Conservation (phyloP, 2,329 filamentous ascomycete genomes). For the Pseudocercospora musae region DNA sequence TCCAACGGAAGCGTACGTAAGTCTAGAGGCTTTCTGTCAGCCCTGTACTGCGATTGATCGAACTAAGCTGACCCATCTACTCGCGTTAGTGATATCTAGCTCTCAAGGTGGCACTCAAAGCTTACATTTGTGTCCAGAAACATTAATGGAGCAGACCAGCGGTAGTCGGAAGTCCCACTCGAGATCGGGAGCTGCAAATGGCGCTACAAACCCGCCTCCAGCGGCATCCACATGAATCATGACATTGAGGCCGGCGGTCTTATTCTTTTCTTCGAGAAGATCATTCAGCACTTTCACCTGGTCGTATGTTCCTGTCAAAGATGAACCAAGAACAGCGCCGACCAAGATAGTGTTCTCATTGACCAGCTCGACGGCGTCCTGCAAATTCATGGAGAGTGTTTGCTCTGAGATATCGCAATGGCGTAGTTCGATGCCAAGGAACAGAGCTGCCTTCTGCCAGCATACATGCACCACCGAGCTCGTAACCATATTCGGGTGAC, state of each 20-base stretch:
- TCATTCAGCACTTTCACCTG: conserved; percentile 66
- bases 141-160: conserved; percentile 65
- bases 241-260: conserved; percentile 60
- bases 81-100: background rate
- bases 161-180: conserved; percentile 65
- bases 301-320: conserved; percentile 72
- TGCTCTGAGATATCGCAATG: background rate
- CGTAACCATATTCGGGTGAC: background rate
- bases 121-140: conserved; percentile 54
- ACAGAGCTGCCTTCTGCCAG: background rate
- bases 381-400: background rate
- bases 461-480: background rate
- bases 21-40: too few species aligned
- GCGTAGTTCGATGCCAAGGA: background rate
- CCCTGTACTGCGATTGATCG: background rate
- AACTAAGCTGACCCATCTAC: background rate
- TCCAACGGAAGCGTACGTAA: conserved; percentile 54
- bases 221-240: conserved; percentile 66
- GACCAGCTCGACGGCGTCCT: background rate
- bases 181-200: conserved; percentile 56
- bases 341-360: conserved; percentile 75
- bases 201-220: conserved; percentile 60
- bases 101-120: too few species aligned
- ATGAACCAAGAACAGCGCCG: conserved; percentile 68
- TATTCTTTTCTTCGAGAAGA: conserved; percentile 61